Percentiles rank a stretch among this genome's conserved stretches.
Conservation (phyloP, 1,139 yeast species). For the Meyerozyma smithsonii region DNA sequence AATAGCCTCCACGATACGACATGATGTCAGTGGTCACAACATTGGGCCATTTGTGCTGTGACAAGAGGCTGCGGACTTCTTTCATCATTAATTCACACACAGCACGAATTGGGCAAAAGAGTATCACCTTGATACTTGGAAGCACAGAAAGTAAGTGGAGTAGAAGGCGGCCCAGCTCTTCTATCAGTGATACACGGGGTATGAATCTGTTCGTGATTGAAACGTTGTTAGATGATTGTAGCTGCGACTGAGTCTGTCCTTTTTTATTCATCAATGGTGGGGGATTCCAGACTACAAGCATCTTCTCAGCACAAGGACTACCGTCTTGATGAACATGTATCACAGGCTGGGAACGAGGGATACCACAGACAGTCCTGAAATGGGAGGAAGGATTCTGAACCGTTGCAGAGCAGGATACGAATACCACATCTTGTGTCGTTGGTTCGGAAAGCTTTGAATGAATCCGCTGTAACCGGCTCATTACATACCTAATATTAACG, state of each 20-base stretch:
- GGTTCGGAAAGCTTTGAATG: conserved; percentile 26
- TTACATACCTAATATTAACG: conserved; percentile 78
- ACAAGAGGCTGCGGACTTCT: conserved; percentile 52
- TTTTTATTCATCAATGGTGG: conserved; percentile 55
- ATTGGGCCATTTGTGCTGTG: conserved; percentile 31
- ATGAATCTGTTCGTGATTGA: conserved; percentile 17
- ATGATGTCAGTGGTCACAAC: conserved; percentile 51
- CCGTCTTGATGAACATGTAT: conserved; percentile 71
- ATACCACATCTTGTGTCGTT: conserved; percentile 25
- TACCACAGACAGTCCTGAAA: conserved; percentile 69
- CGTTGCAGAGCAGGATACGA: conserved; percentile 93
- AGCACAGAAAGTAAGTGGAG: conserved; percentile 58
- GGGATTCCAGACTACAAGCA: conserved; percentile 79
- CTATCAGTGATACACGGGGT: conserved; percentile 63
- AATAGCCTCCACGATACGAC: conserved; percentile 95
- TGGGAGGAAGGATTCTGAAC: conserved; percentile 66
- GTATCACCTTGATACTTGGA: conserved; percentile 60
- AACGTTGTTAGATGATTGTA: conserved; percentile 6
- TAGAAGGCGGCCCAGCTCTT: conserved; percentile 71
- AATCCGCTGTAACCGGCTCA: conserved; percentile 69
- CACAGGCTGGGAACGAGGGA: conserved; percentile 38
- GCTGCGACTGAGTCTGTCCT: conserved; percentile 35
- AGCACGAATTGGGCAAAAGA: conserved; percentile 82
- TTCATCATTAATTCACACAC: conserved; percentile 87
- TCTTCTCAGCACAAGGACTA: conserved; percentile 78